Percentiles rank a stretch among this genome's conserved stretches.
Evolutionary conservation across 441 rosid species (phyloP).

Genomic region (Croton laevigatus): DNA sequence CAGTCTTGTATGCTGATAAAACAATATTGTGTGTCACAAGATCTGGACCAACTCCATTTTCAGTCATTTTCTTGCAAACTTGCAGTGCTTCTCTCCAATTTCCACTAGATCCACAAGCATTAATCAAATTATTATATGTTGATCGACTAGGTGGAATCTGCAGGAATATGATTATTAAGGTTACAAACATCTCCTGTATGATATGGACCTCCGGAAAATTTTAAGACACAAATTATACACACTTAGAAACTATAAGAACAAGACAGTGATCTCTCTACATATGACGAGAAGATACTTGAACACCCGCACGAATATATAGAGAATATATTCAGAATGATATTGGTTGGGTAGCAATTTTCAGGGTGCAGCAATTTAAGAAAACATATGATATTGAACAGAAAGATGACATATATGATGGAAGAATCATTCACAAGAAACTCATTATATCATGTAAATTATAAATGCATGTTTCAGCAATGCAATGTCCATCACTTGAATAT

Average conservation of each 20-base stretch:
- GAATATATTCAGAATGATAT: not conserved
- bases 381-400: not conserved
- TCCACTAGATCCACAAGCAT: slow-evolving; percentile 95
- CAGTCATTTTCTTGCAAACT: slow-evolving; percentile 87
- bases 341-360: not conserved
- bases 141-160: slow-evolving; percentile 92
- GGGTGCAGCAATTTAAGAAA: not conserved
- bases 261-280: not conserved
- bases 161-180: slow-evolving; percentile 25
- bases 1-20: slow-evolving; percentile 81
- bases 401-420: not conserved
- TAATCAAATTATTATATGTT: slow-evolving; percentile 83
- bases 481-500: slow-evolving; percentile 5
- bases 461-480: not conserved
- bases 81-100: slow-evolving; percentile 91
- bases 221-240: not conserved
- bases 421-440: not conserved
- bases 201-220: not conserved
- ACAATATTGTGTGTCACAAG: slow-evolving; percentile 88
- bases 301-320: not conserved
- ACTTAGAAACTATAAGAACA: not conserved
- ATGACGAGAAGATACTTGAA: not conserved
- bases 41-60: slow-evolving; percentile 96
- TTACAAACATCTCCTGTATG: slow-evolving; percentile 14
- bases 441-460: not conserved